These are phyloP conservation scores for Sporothrix brasiliensis DNA, from an alignment of 2,329 filamentous ascomycete genomes.

Conservation along the genomic window DNA sequence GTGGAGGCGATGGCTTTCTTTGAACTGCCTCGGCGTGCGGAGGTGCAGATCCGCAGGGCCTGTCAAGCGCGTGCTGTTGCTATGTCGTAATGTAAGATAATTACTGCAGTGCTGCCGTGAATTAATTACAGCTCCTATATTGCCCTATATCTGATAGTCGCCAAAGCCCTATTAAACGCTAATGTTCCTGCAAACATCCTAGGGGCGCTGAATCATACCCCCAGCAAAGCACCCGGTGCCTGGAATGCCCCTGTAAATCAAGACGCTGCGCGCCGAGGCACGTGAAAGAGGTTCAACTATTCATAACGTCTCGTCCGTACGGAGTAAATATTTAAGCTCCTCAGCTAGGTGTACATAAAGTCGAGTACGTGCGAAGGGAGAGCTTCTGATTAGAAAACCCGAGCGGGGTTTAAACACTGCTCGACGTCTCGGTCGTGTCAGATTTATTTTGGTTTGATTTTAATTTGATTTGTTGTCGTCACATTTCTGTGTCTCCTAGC, in stretches of 20 bases:
- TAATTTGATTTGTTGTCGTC: neutral
- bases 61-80: neutral
- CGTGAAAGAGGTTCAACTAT: constrained; percentile 11
- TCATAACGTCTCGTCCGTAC: neutral
- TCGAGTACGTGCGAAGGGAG: neutral
- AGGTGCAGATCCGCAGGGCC: constrained; percentile 12
- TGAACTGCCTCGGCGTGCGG: constrained; percentile 27
- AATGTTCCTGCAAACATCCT: neutral
- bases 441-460: neutral
- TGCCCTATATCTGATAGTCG: constrained; percentile 10
- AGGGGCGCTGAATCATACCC: constrained; percentile 20
- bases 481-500: neutral
- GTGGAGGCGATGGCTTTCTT: constrained; percentile 20
- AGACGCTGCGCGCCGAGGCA: constrained; percentile 25
- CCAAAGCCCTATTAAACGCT: neutral
- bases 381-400: neutral
- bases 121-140: constrained; percentile 2
- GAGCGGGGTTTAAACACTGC: neutral
- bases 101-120: neutral
- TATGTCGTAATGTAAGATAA: too few relatives aligned
- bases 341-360: too few relatives aligned
- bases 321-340: too few relatives aligned
- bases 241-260: constrained; percentile 20
- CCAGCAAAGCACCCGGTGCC: constrained; percentile 3
- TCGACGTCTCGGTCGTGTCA: neutral